Evolutionary conservation across 306 rosid genomes (phyloP), one percentile per base, ranked within the genome.

Genomic region (Castanopsis chinensis): DNA sequence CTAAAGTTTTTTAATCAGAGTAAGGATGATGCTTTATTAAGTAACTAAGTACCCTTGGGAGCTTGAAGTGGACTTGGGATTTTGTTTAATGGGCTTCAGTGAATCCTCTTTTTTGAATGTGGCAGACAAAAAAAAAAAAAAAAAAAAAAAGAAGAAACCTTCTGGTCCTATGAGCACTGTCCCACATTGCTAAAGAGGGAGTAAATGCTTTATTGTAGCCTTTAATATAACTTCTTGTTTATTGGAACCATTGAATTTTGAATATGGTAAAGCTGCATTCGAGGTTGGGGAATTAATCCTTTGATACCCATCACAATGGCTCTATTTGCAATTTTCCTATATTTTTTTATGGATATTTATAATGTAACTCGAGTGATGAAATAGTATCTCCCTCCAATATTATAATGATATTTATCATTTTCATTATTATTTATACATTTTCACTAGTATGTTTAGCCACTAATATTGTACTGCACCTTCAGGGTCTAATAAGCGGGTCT

Each of bases 401-500:
- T 41, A 41, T 41, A 41, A 41, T 41, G 8, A 41, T 41, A 41
- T 41, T 41, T 0, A 8, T 41, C 2, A 7, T 41, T 41, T 7
- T 41, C 8, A 41, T 41, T 37, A 37, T 37, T 41, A 41, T 41
- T 73, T 74, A 73, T 72, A 27, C n/a, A 68, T 35, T 8, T 19
- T 41, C 54, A 52, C 80, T 27, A 61, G 49, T 3, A 59, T 45
- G 21, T 61, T 82, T 71, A 69, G 68, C 81, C 58, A 49, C 74
- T 78, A 58, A 75, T 27, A 56, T 35, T 74, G 58, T 45, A 21
- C 74, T 77, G 30, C 82, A 75, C 59, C 70, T 69, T 35, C 82
- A 95, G 98, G 99, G 99, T 77, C 88, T 95, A 32, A 93, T 89
- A 64, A 90, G 93, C 74, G 99, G 99, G 65, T 95, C 99, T 80